phyloP scores from a whole-genome alignment of 2,329 filamentous ascomycete species.

The Leptographium lundbergii region DNA sequence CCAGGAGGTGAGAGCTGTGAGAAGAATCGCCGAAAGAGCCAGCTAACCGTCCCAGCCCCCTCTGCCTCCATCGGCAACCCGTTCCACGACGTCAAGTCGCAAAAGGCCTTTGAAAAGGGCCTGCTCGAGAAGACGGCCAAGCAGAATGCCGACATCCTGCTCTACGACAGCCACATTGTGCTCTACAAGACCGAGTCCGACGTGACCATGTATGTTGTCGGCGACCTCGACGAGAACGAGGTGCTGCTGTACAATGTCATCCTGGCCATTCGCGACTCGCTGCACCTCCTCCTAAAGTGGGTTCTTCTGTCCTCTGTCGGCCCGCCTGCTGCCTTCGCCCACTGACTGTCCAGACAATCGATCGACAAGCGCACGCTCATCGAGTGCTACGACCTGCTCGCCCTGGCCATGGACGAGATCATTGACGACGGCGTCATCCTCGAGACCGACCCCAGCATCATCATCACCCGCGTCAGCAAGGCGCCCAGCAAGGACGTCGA shows the following conservation, averaged over 20 bases:
- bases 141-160: constrained; percentile 87
- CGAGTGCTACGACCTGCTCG: constrained; percentile 96
- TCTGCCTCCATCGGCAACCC: constrained; percentile 27
- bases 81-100: constrained; percentile 80
- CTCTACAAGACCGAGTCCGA: constrained; percentile 98
- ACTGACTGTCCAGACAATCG: constrained; percentile 41
- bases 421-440: constrained; percentile 93
- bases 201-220: constrained; percentile 87
- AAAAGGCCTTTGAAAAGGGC: constrained; percentile 94
- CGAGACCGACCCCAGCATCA: constrained; percentile 90
- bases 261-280: constrained; percentile 75
- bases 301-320: constrained; percentile 27
- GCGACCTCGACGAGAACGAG: constrained; percentile 88
- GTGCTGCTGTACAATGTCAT: constrained; percentile 92
- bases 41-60: not conserved
- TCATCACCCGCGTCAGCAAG: constrained; percentile 83
- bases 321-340: not conserved
- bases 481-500: constrained; percentile 85
- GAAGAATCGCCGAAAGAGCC: not conserved
- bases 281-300: constrained; percentile 84
- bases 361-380: constrained; percentile 96
- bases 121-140: constrained; percentile 90
- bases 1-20: constrained; percentile 9
- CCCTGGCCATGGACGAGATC: constrained; percentile 89
- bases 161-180: constrained; percentile 93